Evolutionary conservation across 495 filamentous ascomycete species (phyloP), one percentile per base, ranked within the genome.

Genomic region (Articulospora tetracladia): DNA sequence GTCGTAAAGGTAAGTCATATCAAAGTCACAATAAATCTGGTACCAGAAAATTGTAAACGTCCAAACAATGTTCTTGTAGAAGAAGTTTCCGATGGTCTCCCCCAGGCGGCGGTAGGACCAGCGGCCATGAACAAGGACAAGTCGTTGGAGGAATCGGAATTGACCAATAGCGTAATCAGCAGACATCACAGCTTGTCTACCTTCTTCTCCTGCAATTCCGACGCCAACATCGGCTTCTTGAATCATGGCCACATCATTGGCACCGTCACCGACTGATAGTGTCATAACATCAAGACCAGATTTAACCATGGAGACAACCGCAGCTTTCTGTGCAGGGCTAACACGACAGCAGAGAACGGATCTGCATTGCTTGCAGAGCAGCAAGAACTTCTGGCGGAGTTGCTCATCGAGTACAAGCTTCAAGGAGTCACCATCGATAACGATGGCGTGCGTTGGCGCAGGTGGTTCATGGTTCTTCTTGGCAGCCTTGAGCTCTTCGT

Each of bases 1-100:
- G 68, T 99, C 95, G 76, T 93, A 96, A 54, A 97, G 86, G 73
- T 98, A 98, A 24, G 92, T 89, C 66, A 92, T 88, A 75, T 99
- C 95, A 70, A 94, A 97, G 72, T 94, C 87, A 81, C 89, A 91
- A 75, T 88, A 98, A 57, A 94, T 88, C 72, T 94, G 93, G 76
- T 90, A 99, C 95, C 94, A 99, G 80, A 98, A 96, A 55, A 99
- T 87, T 24, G 91, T 84, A 67, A 97, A 91, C 17, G 92, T 97
- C 95, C 95, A 99, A 52, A 98, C 87, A 75, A 99, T 87, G 76
- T 97, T 98, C 89, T 99, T 99, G 83, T 99, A 99, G 79, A 99
- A 99, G 82, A 99, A 99, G 70, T 99, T 99, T 68, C 92, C 91
- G 64, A 93, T 96, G 26, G 89, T 89, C 79, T 99, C 95, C 52